phyloP scores from a whole-genome alignment of 192 early-diverging fungal species.

The Coemansia sp. region DNA sequence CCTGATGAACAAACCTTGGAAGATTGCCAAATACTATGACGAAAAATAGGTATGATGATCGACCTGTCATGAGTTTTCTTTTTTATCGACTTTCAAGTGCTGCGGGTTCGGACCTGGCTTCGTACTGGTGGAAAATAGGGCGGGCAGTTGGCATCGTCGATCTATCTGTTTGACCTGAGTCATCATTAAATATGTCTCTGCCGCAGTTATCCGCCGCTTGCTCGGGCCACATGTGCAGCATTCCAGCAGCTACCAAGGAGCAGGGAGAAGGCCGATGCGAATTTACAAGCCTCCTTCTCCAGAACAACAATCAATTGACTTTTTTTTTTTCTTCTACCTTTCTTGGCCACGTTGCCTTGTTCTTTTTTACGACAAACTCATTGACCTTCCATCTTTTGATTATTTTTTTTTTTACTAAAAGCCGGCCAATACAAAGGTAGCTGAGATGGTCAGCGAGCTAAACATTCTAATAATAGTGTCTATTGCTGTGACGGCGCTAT shows the following conservation, averaged over 20 bases:
- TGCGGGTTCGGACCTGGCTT: not conserved
- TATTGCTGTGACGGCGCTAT: constrained; percentile 15
- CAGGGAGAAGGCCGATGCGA: not conserved
- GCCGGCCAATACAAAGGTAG: not conserved
- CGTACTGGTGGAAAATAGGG: not conserved
- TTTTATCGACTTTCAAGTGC: not conserved
- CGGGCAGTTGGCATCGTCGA: not conserved
- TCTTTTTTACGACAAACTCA: not conserved
- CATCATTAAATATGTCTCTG: not conserved
- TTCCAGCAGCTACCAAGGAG: not conserved
- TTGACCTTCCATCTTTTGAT: not conserved
- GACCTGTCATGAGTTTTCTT: not conserved
- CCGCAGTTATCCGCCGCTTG: not conserved
- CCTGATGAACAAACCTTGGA: not conserved
- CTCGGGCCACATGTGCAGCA: not conserved
- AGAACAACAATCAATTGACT: not conserved
- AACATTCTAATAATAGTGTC: constrained; percentile 33
- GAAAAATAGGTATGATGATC: not conserved
- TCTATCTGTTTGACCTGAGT: not conserved
- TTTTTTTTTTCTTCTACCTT: not conserved
- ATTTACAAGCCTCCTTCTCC: not conserved
- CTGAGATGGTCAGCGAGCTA: constrained; percentile 21
- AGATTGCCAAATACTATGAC: not conserved
- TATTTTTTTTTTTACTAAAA: not conserved
- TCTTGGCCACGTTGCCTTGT: not conserved